These are phyloP conservation scores for Fusarium newnesense DNA, from an alignment of 2,329 filamentous ascomycete species.

Conservation along the genomic window DNA sequence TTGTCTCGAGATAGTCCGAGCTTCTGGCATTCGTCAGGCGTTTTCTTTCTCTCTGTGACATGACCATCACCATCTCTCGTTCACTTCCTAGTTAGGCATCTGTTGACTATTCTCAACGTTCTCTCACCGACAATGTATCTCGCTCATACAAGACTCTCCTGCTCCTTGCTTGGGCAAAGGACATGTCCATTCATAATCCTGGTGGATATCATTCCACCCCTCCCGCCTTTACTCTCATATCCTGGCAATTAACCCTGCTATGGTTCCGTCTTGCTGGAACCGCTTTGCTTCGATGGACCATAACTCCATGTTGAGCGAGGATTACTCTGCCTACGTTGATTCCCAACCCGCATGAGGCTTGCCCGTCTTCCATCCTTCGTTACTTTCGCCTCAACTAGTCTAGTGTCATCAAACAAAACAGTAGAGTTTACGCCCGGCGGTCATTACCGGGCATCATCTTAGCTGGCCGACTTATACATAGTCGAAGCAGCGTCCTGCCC, in stretches of 20 bases:
- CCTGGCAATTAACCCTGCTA: constrained; percentile 32
- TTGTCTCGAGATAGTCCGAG: constrained; percentile 27
- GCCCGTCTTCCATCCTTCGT: constrained; percentile 41
- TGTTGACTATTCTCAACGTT: background rate
- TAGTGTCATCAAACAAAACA: constrained; percentile 41
- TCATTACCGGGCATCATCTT: constrained; percentile 16
- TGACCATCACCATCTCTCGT: constrained; percentile 15
- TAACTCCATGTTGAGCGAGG: constrained; percentile 34
- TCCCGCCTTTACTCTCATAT: constrained; percentile 22
- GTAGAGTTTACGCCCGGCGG: constrained; percentile 16
- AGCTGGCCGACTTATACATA: constrained; percentile 34
- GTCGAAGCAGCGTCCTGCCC: constrained; percentile 13
- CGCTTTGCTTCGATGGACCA: constrained; percentile 25
- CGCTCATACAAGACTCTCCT: constrained; percentile 7
- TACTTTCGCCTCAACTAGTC: constrained; percentile 46
- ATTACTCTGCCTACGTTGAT: constrained; percentile 19
- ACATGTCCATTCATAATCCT: constrained; percentile 32
- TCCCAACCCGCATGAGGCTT: constrained; percentile 35
- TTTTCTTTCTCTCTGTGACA: constrained; percentile 2
- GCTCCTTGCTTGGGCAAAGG: background rate
- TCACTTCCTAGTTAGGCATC: background rate
- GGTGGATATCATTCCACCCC: constrained; percentile 28
- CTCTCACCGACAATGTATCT: background rate
- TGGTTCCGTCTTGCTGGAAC: constrained; percentile 39
- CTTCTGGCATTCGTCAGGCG: constrained; percentile 9